A percentile compares a stretch with the other conserved stretches of the same genome.
Evolutionary conservation across 305 asterid species (phyloP).

Genomic region (Solanum hybrid): DNA sequence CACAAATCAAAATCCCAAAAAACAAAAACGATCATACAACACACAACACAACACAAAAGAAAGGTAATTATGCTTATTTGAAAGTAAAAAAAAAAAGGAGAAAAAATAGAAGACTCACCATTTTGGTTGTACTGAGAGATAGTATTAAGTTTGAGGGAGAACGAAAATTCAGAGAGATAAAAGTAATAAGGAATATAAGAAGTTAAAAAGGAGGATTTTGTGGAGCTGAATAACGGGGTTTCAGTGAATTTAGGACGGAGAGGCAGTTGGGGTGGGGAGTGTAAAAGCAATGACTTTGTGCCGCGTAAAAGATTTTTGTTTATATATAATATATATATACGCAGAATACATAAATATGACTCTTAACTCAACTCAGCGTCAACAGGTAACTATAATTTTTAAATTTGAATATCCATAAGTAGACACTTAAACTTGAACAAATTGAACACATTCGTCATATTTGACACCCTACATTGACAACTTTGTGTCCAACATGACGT

Average conservation of each 20-base stretch:
- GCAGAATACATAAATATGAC: fast-evolving
- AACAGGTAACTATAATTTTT: no score
- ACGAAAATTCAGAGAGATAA: neutral
- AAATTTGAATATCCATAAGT: neutral
- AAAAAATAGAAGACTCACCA: neutral
- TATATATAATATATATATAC: no score
- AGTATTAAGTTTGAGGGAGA: neutral
- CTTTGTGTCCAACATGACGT: neutral
- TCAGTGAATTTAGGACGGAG: neutral
- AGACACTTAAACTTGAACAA: neutral
- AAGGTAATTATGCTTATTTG: neutral
- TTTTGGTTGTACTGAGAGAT: neutral
- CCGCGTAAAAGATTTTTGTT: neutral
- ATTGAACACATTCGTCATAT: neutral
- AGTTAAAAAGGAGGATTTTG: neutral
- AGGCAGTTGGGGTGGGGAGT: neutral
- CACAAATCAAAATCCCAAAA: neutral
- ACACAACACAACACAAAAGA: neutral
- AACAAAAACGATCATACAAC: neutral
- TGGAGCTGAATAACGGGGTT: neutral
- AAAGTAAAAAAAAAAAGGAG: neutral
- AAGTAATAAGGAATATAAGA: neutral
- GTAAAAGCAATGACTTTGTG: neutral
- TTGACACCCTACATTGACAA: neutral
- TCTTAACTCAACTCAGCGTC: neutral